phyloP scores from a whole-genome alignment of 176 grass and related monocot genomes.

The Urochloa ruziziensis region DNA sequence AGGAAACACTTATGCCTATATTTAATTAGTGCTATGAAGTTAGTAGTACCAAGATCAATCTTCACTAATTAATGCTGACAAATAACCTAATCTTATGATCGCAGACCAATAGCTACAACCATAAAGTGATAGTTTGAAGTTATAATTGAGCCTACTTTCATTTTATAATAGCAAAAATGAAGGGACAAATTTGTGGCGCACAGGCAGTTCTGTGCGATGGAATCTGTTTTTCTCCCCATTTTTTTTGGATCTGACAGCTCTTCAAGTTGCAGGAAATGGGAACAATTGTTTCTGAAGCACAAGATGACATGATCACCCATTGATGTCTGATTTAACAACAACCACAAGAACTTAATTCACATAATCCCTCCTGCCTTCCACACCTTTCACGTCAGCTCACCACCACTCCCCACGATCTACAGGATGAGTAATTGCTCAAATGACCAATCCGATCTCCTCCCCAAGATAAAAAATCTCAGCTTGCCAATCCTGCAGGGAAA shows the following conservation, averaged over 20 bases:
- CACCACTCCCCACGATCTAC: constrained; percentile 71
- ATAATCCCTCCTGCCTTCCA: constrained; percentile 13
- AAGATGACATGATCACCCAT: constrained; percentile 34
- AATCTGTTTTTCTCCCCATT: constrained; percentile 27
- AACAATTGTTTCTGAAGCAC: constrained; percentile 50
- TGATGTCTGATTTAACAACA: constrained; percentile 28
- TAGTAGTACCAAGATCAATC: constrained; percentile 16
- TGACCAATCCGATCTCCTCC: constrained; percentile 19
- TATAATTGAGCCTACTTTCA: constrained; percentile 30
- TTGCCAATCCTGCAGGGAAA: constrained; percentile 18
- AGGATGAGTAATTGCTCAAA: constrained; percentile 34
- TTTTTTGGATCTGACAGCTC: constrained; percentile 35
- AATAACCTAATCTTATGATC: not conserved
- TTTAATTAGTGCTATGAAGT: not conserved
- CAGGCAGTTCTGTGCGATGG: not conserved
- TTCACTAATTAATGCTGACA: not conserved
- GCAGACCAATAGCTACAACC: not conserved
- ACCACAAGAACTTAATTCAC: constrained; percentile 25
- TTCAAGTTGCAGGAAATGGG: constrained; percentile 36
- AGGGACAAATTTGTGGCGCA: not conserved
- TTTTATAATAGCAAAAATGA: constrained; percentile 25
- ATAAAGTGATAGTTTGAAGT: not conserved
- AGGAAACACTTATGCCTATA: not conserved
- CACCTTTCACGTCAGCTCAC: constrained; percentile 26
- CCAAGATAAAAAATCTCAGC: constrained; percentile 37